Base-by-base conservation (phyloP, 768 basidiomycete species). In the Lanmaoa rubissima region DNA sequence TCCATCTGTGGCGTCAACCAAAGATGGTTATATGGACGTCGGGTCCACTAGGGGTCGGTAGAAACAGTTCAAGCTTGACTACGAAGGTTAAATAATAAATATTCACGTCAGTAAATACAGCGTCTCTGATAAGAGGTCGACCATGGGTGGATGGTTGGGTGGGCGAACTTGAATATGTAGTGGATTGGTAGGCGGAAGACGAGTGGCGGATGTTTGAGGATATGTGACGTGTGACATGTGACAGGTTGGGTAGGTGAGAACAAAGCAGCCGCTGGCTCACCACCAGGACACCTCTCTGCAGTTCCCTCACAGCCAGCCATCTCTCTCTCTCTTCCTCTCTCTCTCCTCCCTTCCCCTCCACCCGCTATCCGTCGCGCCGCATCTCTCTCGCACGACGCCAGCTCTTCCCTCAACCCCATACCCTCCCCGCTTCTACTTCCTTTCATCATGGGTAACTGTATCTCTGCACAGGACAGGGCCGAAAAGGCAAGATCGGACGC, bases 401-500 rank as follows among this genome's bases (percentile, higher is more conserved):
- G 16, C 32, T 31, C 8, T 19, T 43, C 14, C 9, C 28, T 31
- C 17, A 14, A 5, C 10, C 28, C 9, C 28, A 47, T 24, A 17
- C 51, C 19, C 17, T 10, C 24, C 17, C 14, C 32, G 11, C 13
- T 2, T 17, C 6, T 21, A 6, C 43, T 34, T 16, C 19, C 24
- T 17, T n/a, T 54, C 40, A 24, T 62, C 50, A 88, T 89, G 87
- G 87, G 87, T 58, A 86, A 84, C 70, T 88, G 87, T 69, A 75
- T 86, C 42, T 88, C 78, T 54, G 69, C 73, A 34, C 70, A 73
- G 52, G 85, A 86, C 73, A 79, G 78, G 48, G 79, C 77, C 32
- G 85, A 80, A 60, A 84, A 81, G 69, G 79, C 81, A 47, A 78
- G 78, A 68, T 88, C 86, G 17, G 86, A 88, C 70, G 76, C 78